Base-by-base conservation (phyloP, 1,284 basidiomycete genomes). In the Meira nashicola region DNA sequence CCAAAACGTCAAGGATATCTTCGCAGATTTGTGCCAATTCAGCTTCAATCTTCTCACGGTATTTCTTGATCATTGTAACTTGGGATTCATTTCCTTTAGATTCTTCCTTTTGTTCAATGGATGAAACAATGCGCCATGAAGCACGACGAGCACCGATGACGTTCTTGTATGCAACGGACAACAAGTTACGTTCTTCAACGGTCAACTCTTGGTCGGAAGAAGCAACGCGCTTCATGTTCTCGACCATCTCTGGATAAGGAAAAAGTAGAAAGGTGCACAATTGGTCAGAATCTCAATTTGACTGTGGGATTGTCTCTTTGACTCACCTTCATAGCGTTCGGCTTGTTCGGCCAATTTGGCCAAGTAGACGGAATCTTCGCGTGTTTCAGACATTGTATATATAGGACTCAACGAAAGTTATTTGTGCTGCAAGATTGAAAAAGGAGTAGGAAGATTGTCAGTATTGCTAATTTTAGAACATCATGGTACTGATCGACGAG, bases 61-160 rank as follows among this genome's bases (percentile, higher is more conserved):
- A 97, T 68, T 86, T 86, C 87, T 96, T 96, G 85, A 98, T 97
- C 93, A 97, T 96, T 58, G 86, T 83, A 65, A 98, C 93, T 83
- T 98, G 94, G 60, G 89, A 87, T 81, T 94, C 91, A 80, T 98
- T 97, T 79, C 94, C 94, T 85, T 97, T 96, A 67, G 90, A 92
- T 84, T 97, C 94, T 85, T 98, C 95, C 86, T 98, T 98, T 84
- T 97, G 93, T 84, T 98, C 94, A 78, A 98, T 97, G 65, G 93
- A 96, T 73, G 92, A 96, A 66, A 98, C 93, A 78, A 98, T 97
- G 76, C 95, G 85, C 94, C 94, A 98, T 54, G 92, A 96, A 51
- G 94, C 94, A 81, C 94, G 92, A 75, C 94, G 93, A 49, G 94
- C 94, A 82, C 94, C 94, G 76, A 97, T 97, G 69, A 98, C 93